Conservation (phyloP, 2,329 filamentous ascomycete genomes). For the Apiospora arundinis region DNA sequence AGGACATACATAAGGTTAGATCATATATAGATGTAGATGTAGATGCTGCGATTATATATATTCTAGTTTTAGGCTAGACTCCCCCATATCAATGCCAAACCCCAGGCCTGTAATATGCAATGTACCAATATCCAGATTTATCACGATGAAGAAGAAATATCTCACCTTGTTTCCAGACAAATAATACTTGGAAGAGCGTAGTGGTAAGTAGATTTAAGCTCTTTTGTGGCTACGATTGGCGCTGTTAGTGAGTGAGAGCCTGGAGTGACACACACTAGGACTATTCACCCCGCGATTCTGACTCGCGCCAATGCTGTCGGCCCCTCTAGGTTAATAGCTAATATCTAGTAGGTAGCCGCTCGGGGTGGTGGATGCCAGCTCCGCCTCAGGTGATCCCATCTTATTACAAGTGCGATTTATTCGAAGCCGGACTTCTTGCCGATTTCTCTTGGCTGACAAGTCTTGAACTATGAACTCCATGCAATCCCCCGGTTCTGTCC, state of each 20-base stretch:
- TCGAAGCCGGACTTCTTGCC: background rate
- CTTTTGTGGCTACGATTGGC: background rate
- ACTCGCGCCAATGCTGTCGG: background rate
- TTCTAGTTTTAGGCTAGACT: no score
- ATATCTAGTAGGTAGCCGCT: background rate
- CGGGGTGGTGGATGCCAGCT: constrained; percentile 6
- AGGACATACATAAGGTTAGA: no score
- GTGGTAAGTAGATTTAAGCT: constrained; percentile 1
- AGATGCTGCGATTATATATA: no score
- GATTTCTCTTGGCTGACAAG: background rate
- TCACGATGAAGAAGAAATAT: background rate
- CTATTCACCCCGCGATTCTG: constrained; percentile 15
- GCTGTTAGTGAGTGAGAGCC: background rate
- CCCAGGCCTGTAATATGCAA: no score
- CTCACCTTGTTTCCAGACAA: background rate
- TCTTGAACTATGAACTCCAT: background rate
- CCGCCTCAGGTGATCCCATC: background rate
- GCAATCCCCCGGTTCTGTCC: background rate
- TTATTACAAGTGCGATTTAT: background rate
- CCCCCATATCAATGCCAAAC: no score
- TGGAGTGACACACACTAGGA: background rate
- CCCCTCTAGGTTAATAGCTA: background rate
- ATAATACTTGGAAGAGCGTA: background rate
- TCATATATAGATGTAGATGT: no score
- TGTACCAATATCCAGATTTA: background rate